Conservation (phyloP, 148 eudicot species). For the Nepenthes mirabilis region DNA sequence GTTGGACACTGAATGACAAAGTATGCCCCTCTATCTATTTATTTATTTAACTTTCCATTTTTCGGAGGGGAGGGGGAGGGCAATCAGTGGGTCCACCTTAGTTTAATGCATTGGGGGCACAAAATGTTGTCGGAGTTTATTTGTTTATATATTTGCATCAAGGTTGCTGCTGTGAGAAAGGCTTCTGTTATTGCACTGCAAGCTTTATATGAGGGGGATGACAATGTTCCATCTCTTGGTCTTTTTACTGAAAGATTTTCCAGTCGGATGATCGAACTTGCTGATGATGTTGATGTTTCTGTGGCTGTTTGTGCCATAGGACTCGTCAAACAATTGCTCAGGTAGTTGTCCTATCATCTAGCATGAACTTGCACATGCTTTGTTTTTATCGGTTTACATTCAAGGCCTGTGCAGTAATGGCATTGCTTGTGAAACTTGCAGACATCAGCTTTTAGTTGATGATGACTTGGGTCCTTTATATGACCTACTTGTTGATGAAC, state of each 20-base stretch:
- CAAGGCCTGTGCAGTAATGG: conserved; percentile 8
- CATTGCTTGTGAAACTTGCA: conserved; percentile 26
- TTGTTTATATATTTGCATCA: conserved; percentile 10
- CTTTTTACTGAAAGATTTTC: conserved; percentile 92
- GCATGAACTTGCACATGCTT: background rate
- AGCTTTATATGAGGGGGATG: conserved; percentile 88
- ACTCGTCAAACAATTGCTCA: conserved; percentile 76
- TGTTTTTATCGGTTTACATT: background rate
- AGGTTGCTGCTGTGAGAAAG: conserved; percentile 94
- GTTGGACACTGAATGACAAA: conserved; percentile 98
- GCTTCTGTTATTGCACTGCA: conserved; percentile 78
- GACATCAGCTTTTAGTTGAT: conserved; percentile 80
- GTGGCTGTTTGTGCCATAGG: conserved; percentile 95
- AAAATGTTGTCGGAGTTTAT: background rate
- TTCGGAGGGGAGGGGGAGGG: background rate
- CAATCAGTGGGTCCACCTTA: background rate
- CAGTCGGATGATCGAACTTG: conserved; percentile 91
- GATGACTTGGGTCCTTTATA: conserved; percentile 89
- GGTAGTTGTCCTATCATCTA: conserved; percentile 24
- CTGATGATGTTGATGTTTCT: conserved; percentile 89
- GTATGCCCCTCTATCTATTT: conserved; percentile 19
- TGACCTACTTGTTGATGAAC: conserved; percentile 89
- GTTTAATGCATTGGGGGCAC: background rate
- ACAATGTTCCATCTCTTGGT: conserved; percentile 90
- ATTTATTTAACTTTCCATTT: background rate